These are phyloP conservation scores for Jaminaea rosea DNA, from an alignment of 1,284 basidiomycete genomes.

Conservation along the genomic window DNA sequence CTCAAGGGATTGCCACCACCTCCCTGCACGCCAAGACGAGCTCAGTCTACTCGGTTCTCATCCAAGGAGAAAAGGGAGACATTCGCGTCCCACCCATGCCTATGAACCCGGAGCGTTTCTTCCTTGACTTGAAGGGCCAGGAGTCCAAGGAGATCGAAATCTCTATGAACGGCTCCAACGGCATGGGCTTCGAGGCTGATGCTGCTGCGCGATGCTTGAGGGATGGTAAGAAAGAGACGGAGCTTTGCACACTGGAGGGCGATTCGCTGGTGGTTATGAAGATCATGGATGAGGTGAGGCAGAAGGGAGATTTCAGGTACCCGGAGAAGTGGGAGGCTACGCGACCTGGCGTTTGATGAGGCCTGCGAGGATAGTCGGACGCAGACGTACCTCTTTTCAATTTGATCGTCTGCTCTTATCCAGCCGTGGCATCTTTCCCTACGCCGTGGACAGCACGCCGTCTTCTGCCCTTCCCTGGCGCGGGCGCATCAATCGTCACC, in stretches of 20 bases:
- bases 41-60: conserved; percentile 12
- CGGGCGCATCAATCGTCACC: background rate
- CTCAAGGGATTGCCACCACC: conserved; percentile 31
- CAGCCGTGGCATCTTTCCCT: too few relatives aligned
- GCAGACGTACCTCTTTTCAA: too few relatives aligned
- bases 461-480: too few relatives aligned
- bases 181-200: conserved; percentile 54
- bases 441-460: too few relatives aligned
- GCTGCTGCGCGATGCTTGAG: conserved; percentile 71
- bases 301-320: conserved; percentile 12
- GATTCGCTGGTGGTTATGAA: conserved; percentile 6
- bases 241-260: conserved; percentile 59
- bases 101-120: conserved; percentile 50
- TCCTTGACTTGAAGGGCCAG: conserved; percentile 22
- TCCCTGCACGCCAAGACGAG: conserved; percentile 7
- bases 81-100: conserved; percentile 58
- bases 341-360: background rate
- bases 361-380: too few relatives aligned
- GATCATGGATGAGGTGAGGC: conserved; percentile 30
- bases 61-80: conserved; percentile 31
- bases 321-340: conserved; percentile 16
- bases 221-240: conserved; percentile 66
- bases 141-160: conserved; percentile 51
- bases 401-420: too few relatives aligned
- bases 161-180: conserved; percentile 52